These are phyloP conservation scores for Chaetomium strumarium DNA, from an alignment of 2,329 filamentous ascomycete species.

Conservation along the genomic window DNA sequence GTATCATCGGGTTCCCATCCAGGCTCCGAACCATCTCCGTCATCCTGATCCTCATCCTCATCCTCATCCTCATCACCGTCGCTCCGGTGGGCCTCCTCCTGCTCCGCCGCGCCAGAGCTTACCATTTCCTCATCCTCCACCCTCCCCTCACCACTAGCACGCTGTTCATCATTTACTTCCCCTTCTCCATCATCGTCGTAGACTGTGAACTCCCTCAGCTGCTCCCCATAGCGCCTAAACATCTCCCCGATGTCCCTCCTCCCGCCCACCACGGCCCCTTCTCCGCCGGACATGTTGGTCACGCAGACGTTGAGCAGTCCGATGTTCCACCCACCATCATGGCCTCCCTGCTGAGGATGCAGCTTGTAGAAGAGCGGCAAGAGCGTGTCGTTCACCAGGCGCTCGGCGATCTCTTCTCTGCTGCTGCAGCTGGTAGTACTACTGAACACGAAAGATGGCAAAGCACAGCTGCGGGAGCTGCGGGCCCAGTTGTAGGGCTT, in stretches of 20 bases:
- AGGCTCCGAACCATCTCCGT: background rate
- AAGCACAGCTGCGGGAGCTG: constrained; percentile 64
- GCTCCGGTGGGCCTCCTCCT: no score
- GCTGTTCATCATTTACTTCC: background rate
- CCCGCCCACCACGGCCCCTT: constrained; percentile 40
- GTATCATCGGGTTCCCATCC: constrained; percentile 2
- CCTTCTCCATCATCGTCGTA: constrained; percentile 26
- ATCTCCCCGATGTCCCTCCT: constrained; percentile 71
- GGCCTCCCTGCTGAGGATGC: constrained; percentile 45
- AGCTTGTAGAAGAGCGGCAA: constrained; percentile 69
- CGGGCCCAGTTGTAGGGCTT: constrained; percentile 55
- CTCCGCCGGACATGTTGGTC: constrained; percentile 66
- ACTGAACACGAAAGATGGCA: constrained; percentile 67
- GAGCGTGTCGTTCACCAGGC: constrained; percentile 62
- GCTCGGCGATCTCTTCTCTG: constrained; percentile 54
- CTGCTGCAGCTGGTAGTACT: constrained; percentile 28
- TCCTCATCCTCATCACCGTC: background rate
- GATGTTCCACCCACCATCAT: constrained; percentile 61
- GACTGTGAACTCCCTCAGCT: constrained; percentile 61
- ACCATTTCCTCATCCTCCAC: no score
- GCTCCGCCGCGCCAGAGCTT: no score
- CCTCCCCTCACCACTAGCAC: no score
- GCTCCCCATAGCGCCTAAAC: constrained; percentile 68
- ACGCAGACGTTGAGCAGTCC: constrained; percentile 82
- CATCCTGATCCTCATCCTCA: no score